These are phyloP conservation scores for Piromyces sp. DNA, from an alignment of 192 early-diverging fungal species.

Conservation along the genomic window DNA sequence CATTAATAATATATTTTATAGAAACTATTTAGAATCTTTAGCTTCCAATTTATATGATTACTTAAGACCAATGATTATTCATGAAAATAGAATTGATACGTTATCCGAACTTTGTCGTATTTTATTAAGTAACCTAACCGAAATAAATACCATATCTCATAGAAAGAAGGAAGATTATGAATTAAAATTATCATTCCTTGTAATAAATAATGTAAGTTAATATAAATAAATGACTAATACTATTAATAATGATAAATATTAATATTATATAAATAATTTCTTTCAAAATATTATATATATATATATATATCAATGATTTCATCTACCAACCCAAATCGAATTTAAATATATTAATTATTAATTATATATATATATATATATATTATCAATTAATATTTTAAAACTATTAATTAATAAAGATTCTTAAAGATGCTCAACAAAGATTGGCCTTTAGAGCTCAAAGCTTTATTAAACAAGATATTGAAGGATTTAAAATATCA, in stretches of 20 bases:
- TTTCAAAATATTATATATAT: too few species aligned
- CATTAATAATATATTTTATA: constrained; percentile 9
- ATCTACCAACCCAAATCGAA: too few species aligned
- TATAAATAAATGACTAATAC: too few species aligned
- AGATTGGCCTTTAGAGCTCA: constrained; percentile 76
- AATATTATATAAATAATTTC: too few species aligned
- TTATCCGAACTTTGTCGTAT: constrained; percentile 67
- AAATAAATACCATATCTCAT: background rate
- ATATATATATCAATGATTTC: too few species aligned
- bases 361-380: too few species aligned
- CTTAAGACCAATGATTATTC: constrained; percentile 73
- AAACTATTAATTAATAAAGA: too few species aligned
- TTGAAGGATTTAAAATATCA: constrained; percentile 53
- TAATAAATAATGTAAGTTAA: background rate
- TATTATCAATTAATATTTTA: too few species aligned
- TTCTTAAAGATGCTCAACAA: constrained; percentile 77
- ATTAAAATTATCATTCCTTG: constrained; percentile 19
- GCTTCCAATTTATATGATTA: constrained; percentile 64
- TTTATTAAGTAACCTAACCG: constrained; percentile 25
- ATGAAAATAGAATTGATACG: constrained; percentile 59
- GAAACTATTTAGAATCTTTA: constrained; percentile 55
- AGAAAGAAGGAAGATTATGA: background rate
- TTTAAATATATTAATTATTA: too few species aligned
- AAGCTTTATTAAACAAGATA: constrained; percentile 56
- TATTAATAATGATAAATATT: too few species aligned